These are phyloP conservation scores for Nicotiana obtusifolia DNA, from an alignment of 257 asterid species.

Conservation along the genomic window DNA sequence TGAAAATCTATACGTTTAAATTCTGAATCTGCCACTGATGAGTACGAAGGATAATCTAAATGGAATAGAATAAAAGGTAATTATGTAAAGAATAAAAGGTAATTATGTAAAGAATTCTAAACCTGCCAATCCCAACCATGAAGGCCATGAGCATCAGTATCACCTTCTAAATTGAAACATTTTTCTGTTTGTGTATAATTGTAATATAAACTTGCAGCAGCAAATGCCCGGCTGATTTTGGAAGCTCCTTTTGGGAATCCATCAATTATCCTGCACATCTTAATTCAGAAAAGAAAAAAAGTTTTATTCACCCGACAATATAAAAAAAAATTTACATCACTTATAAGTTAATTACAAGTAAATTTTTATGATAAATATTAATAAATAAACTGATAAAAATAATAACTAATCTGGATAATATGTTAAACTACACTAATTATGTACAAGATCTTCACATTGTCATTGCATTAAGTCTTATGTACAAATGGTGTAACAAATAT, in stretches of 20 bases:
- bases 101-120: not conserved
- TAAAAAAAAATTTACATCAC: not conserved
- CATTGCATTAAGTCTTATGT: not conserved
- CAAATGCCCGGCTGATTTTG: conserved; percentile 47
- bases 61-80: not conserved
- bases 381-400: not conserved
- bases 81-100: not conserved
- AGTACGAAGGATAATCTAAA: not conserved
- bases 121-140: conserved; percentile 87
- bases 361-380: not conserved
- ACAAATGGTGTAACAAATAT: not conserved
- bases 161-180: conserved; percentile 54
- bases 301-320: not conserved
- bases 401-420: not conserved
- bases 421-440: not conserved
- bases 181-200: conserved; percentile 53
- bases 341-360: not conserved
- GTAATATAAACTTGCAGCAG: conserved; percentile 74
- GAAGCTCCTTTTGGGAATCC: conserved; percentile 36
- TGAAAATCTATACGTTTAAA: not conserved
- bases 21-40: not conserved
- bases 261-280: conserved; percentile 77
- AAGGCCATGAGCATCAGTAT: conserved; percentile 54
- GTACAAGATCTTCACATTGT: not conserved
- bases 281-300: not conserved